phyloP scores from a whole-genome alignment of 441 rosid species.

The Gossypium laxum region DNA sequence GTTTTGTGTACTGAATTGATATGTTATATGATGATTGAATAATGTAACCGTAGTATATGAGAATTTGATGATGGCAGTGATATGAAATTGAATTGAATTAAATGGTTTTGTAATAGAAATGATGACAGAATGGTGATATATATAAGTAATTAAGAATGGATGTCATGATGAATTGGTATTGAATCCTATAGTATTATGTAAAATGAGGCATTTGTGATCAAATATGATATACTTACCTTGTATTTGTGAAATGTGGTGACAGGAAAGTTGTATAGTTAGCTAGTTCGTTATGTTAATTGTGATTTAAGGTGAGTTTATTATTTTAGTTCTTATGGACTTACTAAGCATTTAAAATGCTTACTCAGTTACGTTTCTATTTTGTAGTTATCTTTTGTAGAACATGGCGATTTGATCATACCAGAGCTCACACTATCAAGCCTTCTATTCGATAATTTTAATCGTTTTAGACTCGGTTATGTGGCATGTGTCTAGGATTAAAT shows the following conservation, averaged over 20 bases:
- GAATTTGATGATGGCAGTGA: background rate
- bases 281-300: too few species aligned
- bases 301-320: background rate
- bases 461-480: background rate
- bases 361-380: background rate
- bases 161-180: background rate
- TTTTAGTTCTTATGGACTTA: background rate
- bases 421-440: background rate
- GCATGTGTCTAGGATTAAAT: background rate
- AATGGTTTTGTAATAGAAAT: background rate
- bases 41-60: background rate
- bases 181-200: background rate
- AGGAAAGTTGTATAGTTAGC: background rate
- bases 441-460: background rate
- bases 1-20: background rate
- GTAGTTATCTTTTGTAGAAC: background rate
- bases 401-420: background rate
- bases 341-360: background rate
- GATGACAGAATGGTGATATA: background rate
- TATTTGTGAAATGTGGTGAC: background rate
- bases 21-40: background rate
- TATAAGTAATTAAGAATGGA: background rate
- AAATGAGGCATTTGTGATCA: too few species aligned
- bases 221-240: background rate
- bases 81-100: background rate